A percentile compares a stretch with the other conserved stretches of the same genome.
phyloP scores from a whole-genome alignment of 2,329 filamentous ascomycete genomes.

The Bipolaris sorokiniana region DNA sequence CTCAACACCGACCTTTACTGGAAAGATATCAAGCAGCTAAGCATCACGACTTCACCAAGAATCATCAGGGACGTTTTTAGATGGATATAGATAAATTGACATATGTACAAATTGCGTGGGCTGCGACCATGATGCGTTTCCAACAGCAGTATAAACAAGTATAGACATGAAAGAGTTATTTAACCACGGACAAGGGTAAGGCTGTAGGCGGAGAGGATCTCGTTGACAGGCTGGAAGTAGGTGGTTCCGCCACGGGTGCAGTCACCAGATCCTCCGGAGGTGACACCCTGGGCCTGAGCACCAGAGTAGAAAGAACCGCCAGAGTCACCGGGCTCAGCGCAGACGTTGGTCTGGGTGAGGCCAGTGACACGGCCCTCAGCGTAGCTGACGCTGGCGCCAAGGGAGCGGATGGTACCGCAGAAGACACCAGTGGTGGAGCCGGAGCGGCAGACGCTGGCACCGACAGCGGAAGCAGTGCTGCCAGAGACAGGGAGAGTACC shows the following conservation, averaged over 20 bases:
- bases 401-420: conserved; percentile 48
- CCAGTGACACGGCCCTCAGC: conserved; percentile 50
- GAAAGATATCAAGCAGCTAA: too few species aligned
- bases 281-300: conserved; percentile 53
- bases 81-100: background rate
- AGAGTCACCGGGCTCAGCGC: conserved; percentile 53
- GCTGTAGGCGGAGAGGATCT: conserved; percentile 51
- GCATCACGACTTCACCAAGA: too few species aligned
- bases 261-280: conserved; percentile 51
- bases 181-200: conserved; percentile 34
- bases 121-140: background rate
- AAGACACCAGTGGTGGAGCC: conserved; percentile 52
- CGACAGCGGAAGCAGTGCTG: conserved; percentile 48
- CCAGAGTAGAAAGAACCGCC: conserved; percentile 52
- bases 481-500: conserved; percentile 46
- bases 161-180: conserved; percentile 8
- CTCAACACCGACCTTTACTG: too few species aligned
- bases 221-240: conserved; percentile 54
- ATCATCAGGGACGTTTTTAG: too few species aligned
- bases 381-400: conserved; percentile 50
- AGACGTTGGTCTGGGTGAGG: conserved; percentile 51
- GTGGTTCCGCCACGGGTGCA: conserved; percentile 48
- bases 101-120: conserved; percentile 12
- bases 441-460: conserved; percentile 52
- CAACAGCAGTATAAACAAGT: conserved; percentile 2